Evolutionary conservation across 2,329 filamentous ascomycete genomes (phyloP), one percentile per base, ranked within the genome.

Genomic region (Botrytis elliptica): DNA sequence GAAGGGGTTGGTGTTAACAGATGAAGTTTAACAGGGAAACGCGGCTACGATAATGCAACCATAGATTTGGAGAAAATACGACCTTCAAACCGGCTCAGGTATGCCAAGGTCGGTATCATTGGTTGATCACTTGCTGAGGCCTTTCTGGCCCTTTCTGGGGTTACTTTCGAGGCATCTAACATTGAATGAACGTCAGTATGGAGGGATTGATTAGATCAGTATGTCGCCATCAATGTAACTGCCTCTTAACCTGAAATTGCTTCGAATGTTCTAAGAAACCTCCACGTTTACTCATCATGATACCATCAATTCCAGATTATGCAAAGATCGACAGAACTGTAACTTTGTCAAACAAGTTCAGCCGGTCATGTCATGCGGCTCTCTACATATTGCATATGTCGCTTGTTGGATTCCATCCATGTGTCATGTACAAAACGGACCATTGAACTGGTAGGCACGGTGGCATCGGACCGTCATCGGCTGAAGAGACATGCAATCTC

Each of bases 391-490:
- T 66, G 63, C 65, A 67, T 55, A 67, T n/a, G 25, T 29, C 22
- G 16, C 65, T 67, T 52, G 44, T 25, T 38, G 18, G 38, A 52
- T 8, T 40, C 49, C 46, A 66, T 66, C 44, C 44, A 66, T 66
- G 44, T 67, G 44, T n/a, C 46, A 25, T n/a, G 44, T 52, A 67
- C 38, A 33, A 67, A 67, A 40, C 46, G 46, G 46, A 36, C 29
- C 46, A 33, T 25, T 65, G 18, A 57, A 22, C 62, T 25, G 62
- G 46, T 36, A n/a, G n/a, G n/a, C 14, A 40, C 22, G 25, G 52
- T 68, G 33, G 62, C 33, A 73, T 73, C 71, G 64, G 65, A 33
- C 71, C 64, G 64, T 70, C 52, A 44, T 70, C 71, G 64, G 62
- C 18, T 67, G 67, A 36, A 69, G 52, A 60, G 29, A 25, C n/a